phyloP scores from a whole-genome alignment of 2,329 filamentous ascomycete species.

The Fusarium veterinarium region DNA sequence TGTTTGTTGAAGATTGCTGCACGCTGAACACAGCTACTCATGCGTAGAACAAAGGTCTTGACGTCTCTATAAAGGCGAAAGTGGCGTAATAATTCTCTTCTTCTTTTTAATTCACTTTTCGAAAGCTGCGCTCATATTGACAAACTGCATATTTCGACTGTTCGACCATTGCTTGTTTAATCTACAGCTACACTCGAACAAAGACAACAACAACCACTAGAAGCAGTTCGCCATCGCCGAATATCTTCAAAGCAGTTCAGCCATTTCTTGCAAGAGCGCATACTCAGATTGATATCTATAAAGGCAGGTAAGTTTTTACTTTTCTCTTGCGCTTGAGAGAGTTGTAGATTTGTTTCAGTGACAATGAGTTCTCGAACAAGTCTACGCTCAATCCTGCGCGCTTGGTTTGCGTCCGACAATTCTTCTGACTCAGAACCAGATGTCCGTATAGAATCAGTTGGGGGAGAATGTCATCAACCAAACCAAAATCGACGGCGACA shows the following conservation, averaged over 20 bases:
- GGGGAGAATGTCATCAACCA: neutral
- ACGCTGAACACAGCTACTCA: conserved; percentile 4
- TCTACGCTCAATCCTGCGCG: conserved; percentile 25
- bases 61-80: neutral
- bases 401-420: neutral
- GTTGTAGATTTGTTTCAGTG: conserved; percentile 1
- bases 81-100: neutral
- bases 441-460: neutral
- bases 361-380: conserved; percentile 23
- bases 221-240: conserved; percentile 12
- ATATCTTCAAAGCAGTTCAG: neutral
- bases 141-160: neutral
- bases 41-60: neutral
- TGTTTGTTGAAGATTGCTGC: neutral
- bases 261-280: neutral
- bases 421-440: conserved; percentile 19
- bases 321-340: neutral
- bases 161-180: neutral
- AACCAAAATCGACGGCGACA: neutral
- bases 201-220: conserved; percentile 4
- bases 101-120: neutral
- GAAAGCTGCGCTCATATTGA: neutral
- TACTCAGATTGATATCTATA: neutral
- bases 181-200: neutral
- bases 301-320: conserved; percentile 3